Percentiles rank a stretch among this genome's conserved stretches.
Evolutionary conservation across 495 filamentous ascomycete species (phyloP).

Genomic region (Trichoderma parareesei): DNA sequence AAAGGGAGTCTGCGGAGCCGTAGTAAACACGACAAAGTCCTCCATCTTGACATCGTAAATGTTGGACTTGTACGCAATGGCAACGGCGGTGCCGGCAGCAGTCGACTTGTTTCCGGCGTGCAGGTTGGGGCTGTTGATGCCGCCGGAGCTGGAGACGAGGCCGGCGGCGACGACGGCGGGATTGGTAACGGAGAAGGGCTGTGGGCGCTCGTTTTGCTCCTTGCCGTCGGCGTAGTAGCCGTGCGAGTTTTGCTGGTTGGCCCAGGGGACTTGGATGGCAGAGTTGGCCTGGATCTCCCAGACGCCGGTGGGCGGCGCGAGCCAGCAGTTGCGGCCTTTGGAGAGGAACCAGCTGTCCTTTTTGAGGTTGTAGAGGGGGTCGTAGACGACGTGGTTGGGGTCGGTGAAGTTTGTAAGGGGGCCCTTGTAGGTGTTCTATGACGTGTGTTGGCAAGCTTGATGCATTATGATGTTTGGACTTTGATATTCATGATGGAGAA

Average conservation of each 20-base stretch:
- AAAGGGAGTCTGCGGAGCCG: background rate
- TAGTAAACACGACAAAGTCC: constrained; percentile 8
- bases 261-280: background rate
- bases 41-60: constrained; percentile 2
- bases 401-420: background rate
- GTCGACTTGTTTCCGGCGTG: constrained; percentile 1
- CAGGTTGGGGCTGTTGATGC: background rate
- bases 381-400: background rate
- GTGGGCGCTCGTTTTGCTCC: background rate
- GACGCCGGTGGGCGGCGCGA: background rate
- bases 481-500: too few relatives aligned
- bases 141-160: background rate
- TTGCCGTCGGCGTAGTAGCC: constrained; percentile 8
- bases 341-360: background rate
- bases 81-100: background rate
- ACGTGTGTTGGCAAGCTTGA: background rate
- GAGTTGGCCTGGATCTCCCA: constrained; percentile 9
- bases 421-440: background rate
- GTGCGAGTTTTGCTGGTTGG: background rate
- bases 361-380: background rate
- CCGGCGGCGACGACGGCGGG: background rate
- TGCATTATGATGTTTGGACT: too few relatives aligned
- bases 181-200: background rate
- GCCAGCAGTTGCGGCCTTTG: constrained; percentile 1
- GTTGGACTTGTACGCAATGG: constrained; percentile 8